Evolutionary conservation across 1,139 yeast species (phyloP).

Genomic region (Taphrina communis): DNA sequence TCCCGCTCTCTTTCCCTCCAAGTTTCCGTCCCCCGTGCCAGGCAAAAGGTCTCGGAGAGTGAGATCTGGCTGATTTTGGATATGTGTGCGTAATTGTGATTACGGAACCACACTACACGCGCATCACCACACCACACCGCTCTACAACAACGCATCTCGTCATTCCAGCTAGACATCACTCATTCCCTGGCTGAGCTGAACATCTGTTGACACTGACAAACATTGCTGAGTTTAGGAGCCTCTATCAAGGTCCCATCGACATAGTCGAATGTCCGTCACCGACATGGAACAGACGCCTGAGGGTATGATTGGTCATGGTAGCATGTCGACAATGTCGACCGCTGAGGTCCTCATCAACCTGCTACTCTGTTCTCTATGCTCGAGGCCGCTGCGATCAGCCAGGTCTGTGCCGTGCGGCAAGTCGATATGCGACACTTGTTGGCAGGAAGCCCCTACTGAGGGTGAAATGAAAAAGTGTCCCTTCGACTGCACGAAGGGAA

Average conservation of each 20-base stretch:
- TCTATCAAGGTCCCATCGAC: background rate
- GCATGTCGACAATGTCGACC: conserved; percentile 12
- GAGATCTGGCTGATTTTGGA: conserved; percentile 15
- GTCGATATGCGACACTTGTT: conserved; percentile 38
- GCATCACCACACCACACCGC: conserved; percentile 2
- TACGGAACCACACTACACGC: conserved; percentile 26
- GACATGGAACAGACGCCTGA: conserved; percentile 9
- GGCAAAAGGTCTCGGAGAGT: conserved; percentile 1
- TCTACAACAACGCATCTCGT: background rate
- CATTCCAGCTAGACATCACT: background rate
- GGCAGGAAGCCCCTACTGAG: conserved; percentile 29
- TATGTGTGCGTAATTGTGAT: conserved; percentile 20
- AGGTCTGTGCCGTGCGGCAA: conserved; percentile 36
- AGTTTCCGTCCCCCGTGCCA: background rate
- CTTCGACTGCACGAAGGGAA: conserved; percentile 29
- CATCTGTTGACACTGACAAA: too few relatives aligned
- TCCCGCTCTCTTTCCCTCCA: too few relatives aligned
- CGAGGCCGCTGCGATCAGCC: conserved; percentile 27
- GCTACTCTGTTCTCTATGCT: conserved; percentile 34
- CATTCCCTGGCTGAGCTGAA: too few relatives aligned
- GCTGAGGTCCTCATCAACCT: conserved; percentile 28
- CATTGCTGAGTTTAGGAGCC: background rate
- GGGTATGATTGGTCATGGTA: background rate
- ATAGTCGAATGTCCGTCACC: conserved; percentile 5
- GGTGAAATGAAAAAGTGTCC: conserved; percentile 37